Evolutionary conservation across 2,329 filamentous ascomycete species (phyloP).

Genomic region (Fusarium protoensiforme): DNA sequence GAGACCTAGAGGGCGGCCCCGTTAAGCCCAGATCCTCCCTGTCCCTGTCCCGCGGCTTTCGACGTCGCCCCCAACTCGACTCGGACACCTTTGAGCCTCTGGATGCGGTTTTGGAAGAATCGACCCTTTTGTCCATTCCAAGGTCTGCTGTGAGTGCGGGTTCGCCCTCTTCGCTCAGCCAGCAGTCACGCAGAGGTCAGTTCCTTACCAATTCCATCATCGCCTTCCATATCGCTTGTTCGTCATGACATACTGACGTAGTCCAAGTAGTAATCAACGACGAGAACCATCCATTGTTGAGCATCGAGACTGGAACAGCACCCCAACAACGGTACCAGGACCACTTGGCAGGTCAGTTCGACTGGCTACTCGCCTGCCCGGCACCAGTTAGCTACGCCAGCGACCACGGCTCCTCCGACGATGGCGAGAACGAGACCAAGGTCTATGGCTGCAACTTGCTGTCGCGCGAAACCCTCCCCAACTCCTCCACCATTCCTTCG

Average conservation of each 20-base stretch:
- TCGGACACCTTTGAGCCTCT: slow-evolving; percentile 50
- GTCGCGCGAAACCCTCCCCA: slow-evolving; percentile 46
- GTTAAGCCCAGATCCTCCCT: slow-evolving; percentile 25
- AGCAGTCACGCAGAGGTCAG: slow-evolving; percentile 30
- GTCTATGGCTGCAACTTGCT: slow-evolving; percentile 66
- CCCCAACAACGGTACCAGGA: slow-evolving; percentile 51
- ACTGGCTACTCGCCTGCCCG: slow-evolving; percentile 59
- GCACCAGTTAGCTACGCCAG: slow-evolving; percentile 40
- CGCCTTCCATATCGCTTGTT: not conserved
- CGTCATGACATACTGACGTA: slow-evolving; percentile 22
- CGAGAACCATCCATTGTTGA: slow-evolving; percentile 39
- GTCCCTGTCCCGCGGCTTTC: slow-evolving; percentile 38
- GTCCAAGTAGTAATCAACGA: slow-evolving; percentile 10
- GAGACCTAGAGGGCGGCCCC: slow-evolving; percentile 14
- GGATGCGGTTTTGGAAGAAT: slow-evolving; percentile 46
- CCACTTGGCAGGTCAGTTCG: slow-evolving; percentile 62
- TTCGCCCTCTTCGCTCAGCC: not conserved
- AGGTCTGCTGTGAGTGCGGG: slow-evolving; percentile 5
- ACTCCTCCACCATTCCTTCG: slow-evolving; percentile 17
- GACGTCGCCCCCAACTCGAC: slow-evolving; percentile 46
- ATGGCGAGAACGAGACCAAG: slow-evolving; percentile 39
- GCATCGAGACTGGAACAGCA: slow-evolving; percentile 37
- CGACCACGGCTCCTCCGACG: slow-evolving; percentile 18
- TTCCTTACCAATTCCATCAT: not conserved
- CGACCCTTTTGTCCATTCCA: slow-evolving; percentile 17